phyloP scores from a whole-genome alignment of 73 alveolate species.

The Symbiodinium pilosum region DNA sequence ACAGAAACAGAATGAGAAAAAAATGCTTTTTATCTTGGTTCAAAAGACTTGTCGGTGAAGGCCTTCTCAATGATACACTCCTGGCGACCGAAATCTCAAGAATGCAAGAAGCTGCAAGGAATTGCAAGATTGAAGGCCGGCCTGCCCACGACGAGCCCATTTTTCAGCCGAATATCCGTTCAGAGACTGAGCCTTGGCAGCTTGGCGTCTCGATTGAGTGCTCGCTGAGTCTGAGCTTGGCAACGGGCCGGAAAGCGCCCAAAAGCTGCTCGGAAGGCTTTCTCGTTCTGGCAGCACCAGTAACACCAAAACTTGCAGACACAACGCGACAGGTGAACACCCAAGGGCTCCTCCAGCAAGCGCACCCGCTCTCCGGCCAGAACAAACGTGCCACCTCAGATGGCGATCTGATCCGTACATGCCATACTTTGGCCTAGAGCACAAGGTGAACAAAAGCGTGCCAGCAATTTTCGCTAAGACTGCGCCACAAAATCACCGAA shows the following conservation, averaged over 20 bases:
- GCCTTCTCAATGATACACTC: constrained; percentile 71
- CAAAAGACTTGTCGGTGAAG: constrained; percentile 55
- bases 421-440: not conserved
- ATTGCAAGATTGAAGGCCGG: too few species aligned
- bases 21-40: too few species aligned
- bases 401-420: too few species aligned
- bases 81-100: not conserved
- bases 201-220: not conserved
- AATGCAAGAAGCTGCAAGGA: not conserved
- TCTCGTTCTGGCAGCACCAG: constrained; percentile 30
- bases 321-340: not conserved
- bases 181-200: constrained; percentile 38
- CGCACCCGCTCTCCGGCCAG: constrained; percentile 94
- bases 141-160: constrained; percentile 79
- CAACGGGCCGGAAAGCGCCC: constrained; percentile 58
- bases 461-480: too few species aligned
- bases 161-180: constrained; percentile 78
- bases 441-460: too few species aligned
- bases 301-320: not conserved
- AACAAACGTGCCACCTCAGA: constrained; percentile 27
- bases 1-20: too few species aligned
- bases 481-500: too few species aligned
- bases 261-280: constrained; percentile 81
- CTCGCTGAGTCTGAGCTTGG: not conserved
- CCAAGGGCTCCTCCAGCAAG: constrained; percentile 37